These are phyloP conservation scores for Flaveria floridana DNA, from an alignment of 140 eudicot genomes.

Conservation along the genomic window DNA sequence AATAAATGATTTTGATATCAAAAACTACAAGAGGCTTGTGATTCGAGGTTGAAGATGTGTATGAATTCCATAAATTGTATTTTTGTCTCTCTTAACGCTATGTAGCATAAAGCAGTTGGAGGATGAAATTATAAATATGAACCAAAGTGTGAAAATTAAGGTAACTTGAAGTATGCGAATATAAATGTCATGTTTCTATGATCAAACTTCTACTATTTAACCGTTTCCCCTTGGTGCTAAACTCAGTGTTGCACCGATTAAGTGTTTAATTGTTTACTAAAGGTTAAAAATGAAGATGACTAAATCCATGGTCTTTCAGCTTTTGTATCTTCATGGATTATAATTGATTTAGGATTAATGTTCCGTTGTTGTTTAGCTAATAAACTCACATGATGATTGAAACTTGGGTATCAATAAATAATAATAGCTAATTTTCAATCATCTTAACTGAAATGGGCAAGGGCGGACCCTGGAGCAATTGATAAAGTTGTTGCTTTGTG, in stretches of 20 bases:
- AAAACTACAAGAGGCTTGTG: constrained; percentile 6
- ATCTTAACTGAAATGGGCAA: background rate
- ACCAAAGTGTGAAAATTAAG: background rate
- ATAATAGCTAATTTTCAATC: constrained; percentile 14
- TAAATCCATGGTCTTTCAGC: background rate
- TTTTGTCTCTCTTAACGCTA: background rate
- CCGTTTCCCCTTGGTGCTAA: background rate
- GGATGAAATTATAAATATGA: constrained; percentile 17
- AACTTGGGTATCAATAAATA: background rate
- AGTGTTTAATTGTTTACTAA: background rate
- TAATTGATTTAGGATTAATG: constrained; percentile 9
- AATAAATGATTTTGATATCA: constrained; percentile 10
- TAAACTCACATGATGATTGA: constrained; percentile 1
- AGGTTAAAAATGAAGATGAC: background rate
- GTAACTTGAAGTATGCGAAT: constrained; percentile 11
- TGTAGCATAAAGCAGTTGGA: constrained; percentile 5
- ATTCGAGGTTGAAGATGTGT: constrained; percentile 26
- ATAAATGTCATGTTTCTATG: background rate
- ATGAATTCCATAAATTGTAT: constrained; percentile 10
- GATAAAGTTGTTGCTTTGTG: no score
- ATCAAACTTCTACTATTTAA: background rate
- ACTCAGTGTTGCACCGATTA: background rate
- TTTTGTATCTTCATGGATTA: constrained; percentile 2
- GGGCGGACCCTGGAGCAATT: no score
- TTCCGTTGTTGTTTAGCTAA: constrained; percentile 10